A percentile compares a stretch with the other conserved stretches of the same genome.
phyloP scores from a whole-genome alignment of 2,329 filamentous ascomycete species.

The Stagonosporopsis cucurbitacearum region DNA sequence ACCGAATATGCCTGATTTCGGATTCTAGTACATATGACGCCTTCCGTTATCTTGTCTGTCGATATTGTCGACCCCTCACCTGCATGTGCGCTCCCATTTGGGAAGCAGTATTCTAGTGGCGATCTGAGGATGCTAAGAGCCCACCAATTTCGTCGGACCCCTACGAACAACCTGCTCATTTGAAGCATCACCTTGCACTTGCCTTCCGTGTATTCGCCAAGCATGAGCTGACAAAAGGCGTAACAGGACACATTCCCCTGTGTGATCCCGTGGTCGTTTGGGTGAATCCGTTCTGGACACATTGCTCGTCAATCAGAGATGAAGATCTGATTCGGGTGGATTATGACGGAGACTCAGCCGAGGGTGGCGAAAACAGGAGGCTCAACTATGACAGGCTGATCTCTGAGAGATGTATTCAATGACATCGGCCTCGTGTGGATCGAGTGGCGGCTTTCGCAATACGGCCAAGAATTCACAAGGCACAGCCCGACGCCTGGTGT shows the following conservation, averaged over 20 bases:
- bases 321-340: neutral
- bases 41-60: neutral
- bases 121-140: neutral
- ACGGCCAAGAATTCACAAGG: neutral
- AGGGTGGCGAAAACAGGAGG: neutral
- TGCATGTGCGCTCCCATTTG: neutral
- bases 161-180: neutral
- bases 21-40: neutral
- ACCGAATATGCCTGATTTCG: neutral
- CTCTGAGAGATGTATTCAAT: fast-evolving
- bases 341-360: neutral
- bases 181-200: neutral
- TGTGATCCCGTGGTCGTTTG: neutral
- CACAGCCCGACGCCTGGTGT: neutral
- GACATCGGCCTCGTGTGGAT: neutral
- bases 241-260: neutral
- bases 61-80: neutral
- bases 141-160: neutral
- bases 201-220: neutral
- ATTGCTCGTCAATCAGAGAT: neutral
- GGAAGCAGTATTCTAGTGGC: neutral
- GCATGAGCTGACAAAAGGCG: neutral
- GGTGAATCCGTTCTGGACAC: neutral
- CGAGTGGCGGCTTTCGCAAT: neutral
- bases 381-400: neutral